phyloP scores from a whole-genome alignment of 164 flowering plant species.

The Buxus sempervirens region DNA sequence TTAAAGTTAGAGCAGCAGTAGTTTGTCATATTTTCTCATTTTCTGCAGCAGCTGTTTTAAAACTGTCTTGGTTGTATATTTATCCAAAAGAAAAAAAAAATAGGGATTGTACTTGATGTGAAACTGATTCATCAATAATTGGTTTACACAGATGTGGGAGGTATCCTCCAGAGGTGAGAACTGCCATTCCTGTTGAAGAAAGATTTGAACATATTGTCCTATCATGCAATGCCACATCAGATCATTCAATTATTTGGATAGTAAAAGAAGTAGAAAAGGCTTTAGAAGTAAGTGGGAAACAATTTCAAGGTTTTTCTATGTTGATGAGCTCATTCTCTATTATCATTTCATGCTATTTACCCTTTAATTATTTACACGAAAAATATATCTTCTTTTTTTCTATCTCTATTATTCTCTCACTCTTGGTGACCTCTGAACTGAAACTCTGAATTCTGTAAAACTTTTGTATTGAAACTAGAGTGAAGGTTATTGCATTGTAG shows the following conservation, averaged over 20 bases:
- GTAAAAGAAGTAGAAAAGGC: slow-evolving; percentile 83
- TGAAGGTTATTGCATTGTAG: no score
- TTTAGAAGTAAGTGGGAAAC: slow-evolving; percentile 48
- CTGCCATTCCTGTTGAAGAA: slow-evolving; percentile 95
- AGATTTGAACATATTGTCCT: slow-evolving; percentile 94
- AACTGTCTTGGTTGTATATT: no score
- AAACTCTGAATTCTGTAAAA: no score
- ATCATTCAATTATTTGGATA: slow-evolving; percentile 91
- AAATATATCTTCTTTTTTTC: no score
- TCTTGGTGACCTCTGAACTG: no score
- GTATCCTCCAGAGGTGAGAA: slow-evolving; percentile 94
- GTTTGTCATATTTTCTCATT: no score
- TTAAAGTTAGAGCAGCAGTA: no score
- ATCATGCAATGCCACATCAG: slow-evolving; percentile 87
- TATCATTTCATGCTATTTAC: not conserved
- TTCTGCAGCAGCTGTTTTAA: no score
- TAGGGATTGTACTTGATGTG: not conserved
- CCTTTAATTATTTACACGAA: no score
- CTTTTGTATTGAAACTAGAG: no score
- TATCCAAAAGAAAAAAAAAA: no score
- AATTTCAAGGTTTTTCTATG: not conserved
- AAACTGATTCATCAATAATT: slow-evolving; percentile 10
- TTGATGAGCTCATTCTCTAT: not conserved
- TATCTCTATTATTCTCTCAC: no score
- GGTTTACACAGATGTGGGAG: slow-evolving; percentile 76